Evolutionary conservation across 1,139 yeast species (phyloP).

Genomic region (Candida pseudoviswanathii): DNA sequence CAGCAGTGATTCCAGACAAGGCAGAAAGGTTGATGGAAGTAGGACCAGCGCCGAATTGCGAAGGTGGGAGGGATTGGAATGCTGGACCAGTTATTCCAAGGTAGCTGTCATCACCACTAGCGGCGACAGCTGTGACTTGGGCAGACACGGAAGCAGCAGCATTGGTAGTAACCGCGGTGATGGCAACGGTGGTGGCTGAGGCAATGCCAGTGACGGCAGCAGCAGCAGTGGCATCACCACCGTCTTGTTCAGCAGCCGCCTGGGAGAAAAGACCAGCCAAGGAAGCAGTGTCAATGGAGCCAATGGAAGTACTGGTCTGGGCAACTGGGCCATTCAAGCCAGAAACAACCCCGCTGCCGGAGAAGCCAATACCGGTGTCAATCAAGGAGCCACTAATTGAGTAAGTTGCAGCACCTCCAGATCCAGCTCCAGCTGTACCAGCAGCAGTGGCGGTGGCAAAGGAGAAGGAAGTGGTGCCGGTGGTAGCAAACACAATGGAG

Average conservation of each 20-base stretch:
- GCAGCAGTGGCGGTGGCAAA: slow-evolving; percentile 7
- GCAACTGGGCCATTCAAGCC: background rate
- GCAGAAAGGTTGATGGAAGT: slow-evolving; percentile 15
- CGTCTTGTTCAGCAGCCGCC: slow-evolving; percentile 6
- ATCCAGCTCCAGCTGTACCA: background rate
- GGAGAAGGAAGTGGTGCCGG: background rate
- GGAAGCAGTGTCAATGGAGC: slow-evolving; percentile 9
- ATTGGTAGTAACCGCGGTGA: slow-evolving; percentile 5
- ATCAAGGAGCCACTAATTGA: background rate
- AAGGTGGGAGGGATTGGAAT: slow-evolving; percentile 14
- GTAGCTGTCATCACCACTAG: slow-evolving; percentile 6
- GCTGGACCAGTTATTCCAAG: slow-evolving; percentile 15
- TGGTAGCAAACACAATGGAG: slow-evolving; percentile 7
- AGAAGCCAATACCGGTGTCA: background rate
- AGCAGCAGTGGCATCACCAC: background rate
- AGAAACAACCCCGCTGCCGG: background rate
- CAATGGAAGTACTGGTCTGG: background rate
- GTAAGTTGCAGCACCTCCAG: background rate
- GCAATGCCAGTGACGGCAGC: slow-evolving; percentile 1
- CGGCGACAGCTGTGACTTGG: background rate
- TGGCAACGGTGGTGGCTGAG: background rate
- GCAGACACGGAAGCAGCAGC: slow-evolving; percentile 3
- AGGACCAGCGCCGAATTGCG: slow-evolving; percentile 13
- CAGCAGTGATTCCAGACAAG: slow-evolving; percentile 14
- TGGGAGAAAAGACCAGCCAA: slow-evolving; percentile 9